phyloP scores from a whole-genome alignment of 768 basidiomycete genomes.

The Pleurotus platypus region DNA sequence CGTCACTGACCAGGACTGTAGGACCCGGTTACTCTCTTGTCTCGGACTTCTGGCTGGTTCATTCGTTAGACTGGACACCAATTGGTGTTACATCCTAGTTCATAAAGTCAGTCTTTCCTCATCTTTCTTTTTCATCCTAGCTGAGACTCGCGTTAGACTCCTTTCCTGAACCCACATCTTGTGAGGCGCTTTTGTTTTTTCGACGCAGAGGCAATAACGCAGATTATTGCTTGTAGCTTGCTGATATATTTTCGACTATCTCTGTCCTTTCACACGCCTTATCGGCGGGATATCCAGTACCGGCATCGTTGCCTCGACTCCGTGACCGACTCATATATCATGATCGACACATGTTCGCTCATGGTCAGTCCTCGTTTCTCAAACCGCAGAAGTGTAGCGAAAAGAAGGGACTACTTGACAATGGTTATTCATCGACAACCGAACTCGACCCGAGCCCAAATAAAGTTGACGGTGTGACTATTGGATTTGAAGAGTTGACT shows the following conservation, averaged over 20 bases:
- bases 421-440: not conserved
- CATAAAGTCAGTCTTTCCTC: conserved; percentile 26
- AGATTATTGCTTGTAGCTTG: conserved; percentile 23
- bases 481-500: conserved; percentile 38
- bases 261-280: conserved; percentile 35
- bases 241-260: conserved; percentile 38
- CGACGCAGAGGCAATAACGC: too few relatives aligned
- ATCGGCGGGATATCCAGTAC: conserved; percentile 29
- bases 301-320: conserved; percentile 34
- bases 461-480: conserved; percentile 35
- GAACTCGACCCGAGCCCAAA: conserved; percentile 21
- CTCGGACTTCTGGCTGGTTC: conserved; percentile 34
- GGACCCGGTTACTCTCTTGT: conserved; percentile 27
- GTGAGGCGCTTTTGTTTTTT: conserved; percentile 20
- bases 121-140: not conserved
- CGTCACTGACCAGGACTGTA: conserved; percentile 4
- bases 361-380: not conserved
- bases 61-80: conserved; percentile 35
- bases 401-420: conserved; percentile 11
- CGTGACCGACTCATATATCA: conserved; percentile 44
- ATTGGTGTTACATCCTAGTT: conserved; percentile 41
- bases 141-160: conserved; percentile 24
- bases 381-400: conserved; percentile 5
- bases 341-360: conserved; percentile 23
- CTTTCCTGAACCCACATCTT: conserved; percentile 42